Evolutionary conservation across 495 filamentous ascomycete genomes (phyloP).

Genomic region (Xylaria cubensis): DNA sequence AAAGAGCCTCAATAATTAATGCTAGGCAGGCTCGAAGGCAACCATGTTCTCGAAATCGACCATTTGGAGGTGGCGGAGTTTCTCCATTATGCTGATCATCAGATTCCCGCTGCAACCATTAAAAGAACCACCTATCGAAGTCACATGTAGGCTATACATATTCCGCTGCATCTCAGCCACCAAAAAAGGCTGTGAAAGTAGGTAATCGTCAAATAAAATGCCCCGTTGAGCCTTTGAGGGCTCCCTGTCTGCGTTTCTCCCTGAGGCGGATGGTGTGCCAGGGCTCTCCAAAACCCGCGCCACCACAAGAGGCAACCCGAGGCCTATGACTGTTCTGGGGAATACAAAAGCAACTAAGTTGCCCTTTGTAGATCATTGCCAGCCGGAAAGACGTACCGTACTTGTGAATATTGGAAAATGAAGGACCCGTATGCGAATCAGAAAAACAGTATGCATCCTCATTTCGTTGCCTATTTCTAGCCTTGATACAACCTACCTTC

Average conservation of each 20-base stretch:
- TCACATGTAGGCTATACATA: slow-evolving; percentile 7
- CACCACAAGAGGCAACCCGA: background rate
- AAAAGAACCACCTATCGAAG: background rate
- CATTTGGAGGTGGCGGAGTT: slow-evolving; percentile 11
- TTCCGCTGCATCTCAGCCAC: background rate
- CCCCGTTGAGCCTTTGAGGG: background rate
- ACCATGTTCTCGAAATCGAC: background rate
- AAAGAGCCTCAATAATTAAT: slow-evolving; percentile 9
- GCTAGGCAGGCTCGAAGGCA: slow-evolving; percentile 3
- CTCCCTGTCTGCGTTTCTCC: slow-evolving; percentile 3
- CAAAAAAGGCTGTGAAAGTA: slow-evolving; percentile 4
- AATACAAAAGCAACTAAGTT: slow-evolving; percentile 10
- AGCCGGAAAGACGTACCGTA: background rate
- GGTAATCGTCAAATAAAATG: background rate
- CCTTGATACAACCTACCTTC: too few species aligned
- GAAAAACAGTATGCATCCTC: slow-evolving; percentile 9
- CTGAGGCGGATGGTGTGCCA: background rate
- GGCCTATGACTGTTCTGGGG: background rate
- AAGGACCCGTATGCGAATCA: slow-evolving; percentile 13
- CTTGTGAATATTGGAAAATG: background rate
- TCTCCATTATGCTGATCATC: background rate
- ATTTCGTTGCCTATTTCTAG: too few species aligned
- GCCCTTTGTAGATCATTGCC: background rate
- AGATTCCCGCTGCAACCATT: background rate
- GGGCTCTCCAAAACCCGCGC: slow-evolving; percentile 13